Evolutionary conservation across 805 yeast species (phyloP).

Genomic region (Teunomyces kruisii): DNA sequence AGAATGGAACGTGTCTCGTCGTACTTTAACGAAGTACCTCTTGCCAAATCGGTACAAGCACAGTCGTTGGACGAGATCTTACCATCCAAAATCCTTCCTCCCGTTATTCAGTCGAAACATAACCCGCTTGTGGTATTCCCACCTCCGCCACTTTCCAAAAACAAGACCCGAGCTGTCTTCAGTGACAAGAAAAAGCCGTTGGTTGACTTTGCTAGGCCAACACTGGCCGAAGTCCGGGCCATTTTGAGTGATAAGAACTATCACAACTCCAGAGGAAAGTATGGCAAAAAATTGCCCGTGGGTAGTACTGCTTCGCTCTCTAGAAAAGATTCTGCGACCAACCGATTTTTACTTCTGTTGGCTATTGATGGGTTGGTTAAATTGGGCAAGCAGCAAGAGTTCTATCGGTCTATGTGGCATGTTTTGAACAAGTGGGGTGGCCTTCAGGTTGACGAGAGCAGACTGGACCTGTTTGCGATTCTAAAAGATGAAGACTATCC

Average conservation of each 20-base stretch:
- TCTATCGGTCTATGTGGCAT: constrained; percentile 32
- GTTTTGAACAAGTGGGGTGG: constrained; percentile 37
- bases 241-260: constrained; percentile 14
- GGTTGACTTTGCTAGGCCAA: constrained; percentile 32
- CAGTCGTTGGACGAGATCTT: background rate
- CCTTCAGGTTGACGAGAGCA: constrained; percentile 12
- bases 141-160: constrained; percentile 24
- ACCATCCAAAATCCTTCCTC: background rate
- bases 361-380: constrained; percentile 30
- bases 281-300: constrained; percentile 15
- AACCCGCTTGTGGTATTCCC: constrained; percentile 35
- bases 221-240: constrained; percentile 17
- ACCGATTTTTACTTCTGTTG: constrained; percentile 31
- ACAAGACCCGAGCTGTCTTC: constrained; percentile 22
- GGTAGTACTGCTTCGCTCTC: constrained; percentile 5
- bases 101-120: constrained; percentile 8
- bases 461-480: background rate
- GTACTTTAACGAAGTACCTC: background rate
- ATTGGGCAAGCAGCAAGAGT: constrained; percentile 31
- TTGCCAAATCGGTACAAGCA: background rate
- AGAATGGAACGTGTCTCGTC: constrained; percentile 10
- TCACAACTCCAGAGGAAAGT: constrained; percentile 19
- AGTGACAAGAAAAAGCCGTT: constrained; percentile 26
- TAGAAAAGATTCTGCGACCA: constrained; percentile 19
- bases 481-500: constrained; percentile 2